Evolutionary conservation across 2,329 filamentous ascomycete species (phyloP).

Genomic region (Thelonectria discophora): DNA sequence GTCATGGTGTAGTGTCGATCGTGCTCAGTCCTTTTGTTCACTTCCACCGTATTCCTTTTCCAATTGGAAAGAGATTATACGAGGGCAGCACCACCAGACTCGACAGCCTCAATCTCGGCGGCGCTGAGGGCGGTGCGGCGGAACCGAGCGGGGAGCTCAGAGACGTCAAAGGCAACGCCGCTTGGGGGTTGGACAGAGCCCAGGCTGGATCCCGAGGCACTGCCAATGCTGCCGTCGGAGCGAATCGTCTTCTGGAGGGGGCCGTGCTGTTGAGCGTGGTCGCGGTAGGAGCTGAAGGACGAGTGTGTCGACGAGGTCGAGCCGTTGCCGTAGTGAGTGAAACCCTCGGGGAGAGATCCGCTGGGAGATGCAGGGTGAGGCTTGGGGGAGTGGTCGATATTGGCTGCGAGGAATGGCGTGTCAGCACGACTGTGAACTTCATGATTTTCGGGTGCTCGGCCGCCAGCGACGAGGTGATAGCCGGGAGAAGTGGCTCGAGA

Average conservation of each 20-base stretch:
- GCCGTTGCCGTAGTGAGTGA: slow-evolving; percentile 49
- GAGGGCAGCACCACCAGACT: slow-evolving; percentile 83
- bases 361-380: slow-evolving; percentile 77
- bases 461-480: slow-evolving; percentile 4
- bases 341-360: slow-evolving; percentile 67
- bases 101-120: slow-evolving; percentile 93
- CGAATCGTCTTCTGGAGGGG: slow-evolving; percentile 71
- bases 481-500: slow-evolving; percentile 19
- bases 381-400: slow-evolving; percentile 76
- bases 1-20: slow-evolving; percentile 33
- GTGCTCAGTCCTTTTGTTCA: slow-evolving; percentile 29
- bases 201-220: slow-evolving; percentile 72
- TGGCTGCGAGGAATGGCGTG: slow-evolving; percentile 57
- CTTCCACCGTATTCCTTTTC: slow-evolving; percentile 36
- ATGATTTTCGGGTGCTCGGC: slow-evolving; percentile 1
- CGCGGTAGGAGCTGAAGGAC: slow-evolving; percentile 79
- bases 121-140: slow-evolving; percentile 75
- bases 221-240: slow-evolving; percentile 60
- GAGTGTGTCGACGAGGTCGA: slow-evolving; percentile 56
- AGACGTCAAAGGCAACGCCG: slow-evolving; percentile 88
- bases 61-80: slow-evolving; percentile 48
- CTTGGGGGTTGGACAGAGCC: slow-evolving; percentile 75
- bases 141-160: slow-evolving; percentile 87
- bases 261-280: slow-evolving; percentile 80
- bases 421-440: slow-evolving; percentile 28